These are phyloP conservation scores for Lentinula sp. DNA, from an alignment of 768 basidiomycete species.

Conservation along the genomic window DNA sequence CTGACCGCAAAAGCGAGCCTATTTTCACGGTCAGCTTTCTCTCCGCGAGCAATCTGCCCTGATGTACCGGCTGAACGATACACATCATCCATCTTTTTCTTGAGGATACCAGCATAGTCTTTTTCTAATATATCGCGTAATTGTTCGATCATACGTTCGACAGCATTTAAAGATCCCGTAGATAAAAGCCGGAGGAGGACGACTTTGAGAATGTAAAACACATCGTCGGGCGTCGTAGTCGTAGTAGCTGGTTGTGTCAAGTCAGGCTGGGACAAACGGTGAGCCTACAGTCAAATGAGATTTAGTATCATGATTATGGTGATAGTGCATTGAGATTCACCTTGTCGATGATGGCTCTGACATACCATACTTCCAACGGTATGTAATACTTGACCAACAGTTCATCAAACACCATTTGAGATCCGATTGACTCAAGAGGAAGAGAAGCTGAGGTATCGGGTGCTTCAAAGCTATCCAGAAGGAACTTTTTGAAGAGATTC, in stretches of 20 bases:
- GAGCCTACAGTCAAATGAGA: conserved; percentile 51
- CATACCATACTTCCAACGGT: conserved; percentile 91
- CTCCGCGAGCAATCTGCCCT: conserved; percentile 46
- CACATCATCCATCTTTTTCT: conserved; percentile 83
- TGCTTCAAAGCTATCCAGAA: conserved; percentile 69
- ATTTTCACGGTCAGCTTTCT: conserved; percentile 78
- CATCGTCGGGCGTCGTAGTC: conserved; percentile 86
- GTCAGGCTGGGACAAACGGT: conserved; percentile 76
- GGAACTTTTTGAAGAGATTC: conserved; percentile 85
- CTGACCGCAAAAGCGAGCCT: conserved; percentile 78
- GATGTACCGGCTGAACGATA: conserved; percentile 50
- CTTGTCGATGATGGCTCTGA: conserved; percentile 81
- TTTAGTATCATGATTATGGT: background rate
- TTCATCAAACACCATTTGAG: conserved; percentile 55
- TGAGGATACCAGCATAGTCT: conserved; percentile 77
- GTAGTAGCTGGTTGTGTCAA: conserved; percentile 51
- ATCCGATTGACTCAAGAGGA: conserved; percentile 41
- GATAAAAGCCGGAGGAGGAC: conserved; percentile 74
- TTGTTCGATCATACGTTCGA: conserved; percentile 53
- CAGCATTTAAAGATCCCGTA: conserved; percentile 58
- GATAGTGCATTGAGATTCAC: conserved; percentile 28
- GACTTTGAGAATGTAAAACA: conserved; percentile 91
- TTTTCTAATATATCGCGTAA: conserved; percentile 73
- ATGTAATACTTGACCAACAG: conserved; percentile 72
- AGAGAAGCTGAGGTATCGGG: background rate